These are phyloP conservation scores for Entomortierella parvispora DNA, from an alignment of 192 early-diverging fungal genomes.

Conservation along the genomic window DNA sequence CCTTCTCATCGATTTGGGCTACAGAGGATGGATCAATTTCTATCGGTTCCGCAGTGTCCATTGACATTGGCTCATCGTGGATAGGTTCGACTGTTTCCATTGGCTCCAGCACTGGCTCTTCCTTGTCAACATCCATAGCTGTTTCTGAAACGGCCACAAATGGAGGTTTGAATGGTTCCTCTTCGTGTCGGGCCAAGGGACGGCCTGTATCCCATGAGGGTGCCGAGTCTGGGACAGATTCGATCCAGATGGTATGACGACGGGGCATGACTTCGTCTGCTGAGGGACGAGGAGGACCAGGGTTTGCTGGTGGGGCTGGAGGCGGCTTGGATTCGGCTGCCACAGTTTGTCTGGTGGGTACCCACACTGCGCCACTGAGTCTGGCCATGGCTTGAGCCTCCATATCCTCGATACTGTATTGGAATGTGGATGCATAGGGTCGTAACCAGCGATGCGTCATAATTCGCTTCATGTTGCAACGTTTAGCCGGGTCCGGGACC, in stretches of 20 bases:
- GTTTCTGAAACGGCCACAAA: constrained; percentile 2
- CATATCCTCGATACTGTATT: constrained; percentile 50
- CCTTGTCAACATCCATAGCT: constrained; percentile 47
- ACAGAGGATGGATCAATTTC: constrained; percentile 22
- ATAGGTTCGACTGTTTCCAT: not conserved
- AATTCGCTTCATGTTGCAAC: constrained; percentile 80
- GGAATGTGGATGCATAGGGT: constrained; percentile 62
- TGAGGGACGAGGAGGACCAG: constrained; percentile 40
- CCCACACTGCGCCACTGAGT: constrained; percentile 42
- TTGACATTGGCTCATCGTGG: constrained; percentile 29
- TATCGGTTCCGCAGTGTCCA: constrained; percentile 23
- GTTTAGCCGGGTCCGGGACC: constrained; percentile 85
- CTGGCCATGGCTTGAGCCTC: constrained; percentile 47
- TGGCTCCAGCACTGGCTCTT: constrained; percentile 6
- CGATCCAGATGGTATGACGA: constrained; percentile 51
- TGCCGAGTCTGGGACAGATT: constrained; percentile 24
- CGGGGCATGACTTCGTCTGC: constrained; percentile 48
- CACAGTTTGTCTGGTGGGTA: constrained; percentile 26
- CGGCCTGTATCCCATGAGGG: constrained; percentile 41
- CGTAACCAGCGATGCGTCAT: constrained; percentile 77
- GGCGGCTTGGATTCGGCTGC: constrained; percentile 11
- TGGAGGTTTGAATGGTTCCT: constrained; percentile 15
- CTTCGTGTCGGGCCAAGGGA: not conserved
- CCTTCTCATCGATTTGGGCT: not conserved
- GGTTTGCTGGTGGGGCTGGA: constrained; percentile 7